These are phyloP conservation scores for Orbilia ellipsospora DNA, from an alignment of 2,329 filamentous ascomycete species.

Conservation along the genomic window DNA sequence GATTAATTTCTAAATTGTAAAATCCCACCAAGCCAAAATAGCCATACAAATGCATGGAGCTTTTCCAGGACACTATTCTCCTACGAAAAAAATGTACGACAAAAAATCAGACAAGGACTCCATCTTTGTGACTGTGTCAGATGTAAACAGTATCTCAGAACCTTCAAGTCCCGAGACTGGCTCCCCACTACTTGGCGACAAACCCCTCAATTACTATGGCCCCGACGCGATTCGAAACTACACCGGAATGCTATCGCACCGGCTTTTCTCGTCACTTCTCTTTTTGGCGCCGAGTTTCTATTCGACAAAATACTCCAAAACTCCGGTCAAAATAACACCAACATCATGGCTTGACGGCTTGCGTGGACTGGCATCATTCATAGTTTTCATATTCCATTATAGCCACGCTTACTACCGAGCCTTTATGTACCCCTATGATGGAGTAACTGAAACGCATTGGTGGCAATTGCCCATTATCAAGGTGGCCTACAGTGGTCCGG, in stretches of 20 bases:
- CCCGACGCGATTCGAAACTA: conserved; percentile 8
- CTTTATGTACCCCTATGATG: conserved; percentile 61
- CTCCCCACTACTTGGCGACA: neutral
- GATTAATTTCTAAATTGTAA: neutral
- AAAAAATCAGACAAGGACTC: conserved; percentile 7
- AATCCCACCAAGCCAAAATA: neutral
- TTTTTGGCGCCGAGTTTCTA: conserved; percentile 33
- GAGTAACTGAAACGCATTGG: conserved; percentile 57
- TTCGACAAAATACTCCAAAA: conserved; percentile 28
- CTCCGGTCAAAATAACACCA: conserved; percentile 56
- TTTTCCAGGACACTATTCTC: neutral
- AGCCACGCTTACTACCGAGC: conserved; percentile 63
- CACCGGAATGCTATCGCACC: conserved; percentile 4
- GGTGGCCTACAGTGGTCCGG: conserved; percentile 64
- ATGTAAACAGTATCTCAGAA: conserved; percentile 3
- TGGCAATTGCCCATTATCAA: conserved; percentile 66
- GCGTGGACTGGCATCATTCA: conserved; percentile 66
- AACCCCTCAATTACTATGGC: conserved; percentile 1
- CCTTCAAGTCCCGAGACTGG: neutral
- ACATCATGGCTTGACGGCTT: conserved; percentile 59
- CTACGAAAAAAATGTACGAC: conserved; percentile 9
- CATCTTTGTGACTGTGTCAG: conserved; percentile 8
- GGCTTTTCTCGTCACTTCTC: conserved; percentile 1
- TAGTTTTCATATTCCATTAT: conserved; percentile 67
- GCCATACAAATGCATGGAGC: neutral